These are phyloP conservation scores for Trametes sanguinea DNA, from an alignment of 768 basidiomycete genomes.

Conservation along the genomic window DNA sequence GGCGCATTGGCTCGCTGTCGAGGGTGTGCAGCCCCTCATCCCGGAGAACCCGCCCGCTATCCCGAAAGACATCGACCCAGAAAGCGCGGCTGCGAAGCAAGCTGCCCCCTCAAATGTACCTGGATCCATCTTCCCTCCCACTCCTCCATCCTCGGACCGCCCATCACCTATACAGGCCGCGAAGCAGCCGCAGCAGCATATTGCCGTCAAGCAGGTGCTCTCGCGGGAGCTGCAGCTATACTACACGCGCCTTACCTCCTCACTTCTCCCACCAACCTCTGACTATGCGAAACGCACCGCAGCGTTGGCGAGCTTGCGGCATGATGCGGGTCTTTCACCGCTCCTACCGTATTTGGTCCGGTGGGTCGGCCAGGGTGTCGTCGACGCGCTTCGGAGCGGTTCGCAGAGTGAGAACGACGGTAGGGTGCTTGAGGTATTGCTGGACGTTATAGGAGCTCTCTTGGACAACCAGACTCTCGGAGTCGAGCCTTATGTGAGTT, in stretches of 20 bases:
- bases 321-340: conserved; percentile 89
- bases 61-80: conserved; percentile 51
- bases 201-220: conserved; percentile 88
- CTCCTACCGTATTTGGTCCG: conserved; percentile 91
- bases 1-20: conserved; percentile 98
- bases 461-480: conserved; percentile 87
- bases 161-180: conserved; percentile 31
- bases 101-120: conserved; percentile 26
- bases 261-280: conserved; percentile 66
- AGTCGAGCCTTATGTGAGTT: conserved; percentile 91
- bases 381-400: conserved; percentile 53
- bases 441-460: conserved; percentile 84
- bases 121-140: conserved; percentile 30
- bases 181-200: conserved; percentile 60
- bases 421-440: conserved; percentile 70
- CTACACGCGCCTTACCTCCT: conserved; percentile 86
- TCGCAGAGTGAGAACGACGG: conserved; percentile 65
- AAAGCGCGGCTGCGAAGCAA: conserved; percentile 30
- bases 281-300: conserved; percentile 80
- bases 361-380: conserved; percentile 92
- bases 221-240: conserved; percentile 94
- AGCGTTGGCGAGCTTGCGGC: conserved; percentile 84
- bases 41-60: conserved; percentile 92
- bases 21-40: conserved; percentile 96
- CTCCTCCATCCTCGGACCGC: conserved; percentile 33